Conservation (phyloP, 768 basidiomycete genomes). For the Podaxis carcinomalis region DNA sequence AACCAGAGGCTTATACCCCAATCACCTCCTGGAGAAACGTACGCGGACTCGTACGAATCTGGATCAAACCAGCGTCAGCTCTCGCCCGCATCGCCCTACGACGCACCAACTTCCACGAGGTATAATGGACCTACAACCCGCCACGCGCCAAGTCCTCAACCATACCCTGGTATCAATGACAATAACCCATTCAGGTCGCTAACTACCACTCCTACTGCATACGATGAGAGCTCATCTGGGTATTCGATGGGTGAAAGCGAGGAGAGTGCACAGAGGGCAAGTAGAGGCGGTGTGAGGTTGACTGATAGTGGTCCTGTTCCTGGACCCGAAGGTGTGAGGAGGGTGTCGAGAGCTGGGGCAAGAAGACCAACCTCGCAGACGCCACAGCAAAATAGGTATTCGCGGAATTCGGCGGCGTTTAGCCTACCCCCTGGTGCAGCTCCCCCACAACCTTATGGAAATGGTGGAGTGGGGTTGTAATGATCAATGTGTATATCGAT, state of each 20-base stretch:
- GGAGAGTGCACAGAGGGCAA: constrained; percentile 14
- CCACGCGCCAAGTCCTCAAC: constrained; percentile 22
- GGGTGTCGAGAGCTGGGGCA: constrained; percentile 61
- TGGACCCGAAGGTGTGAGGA: constrained; percentile 69
- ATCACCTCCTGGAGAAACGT: constrained; percentile 27
- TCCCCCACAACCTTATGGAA: constrained; percentile 43
- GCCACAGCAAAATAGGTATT: constrained; percentile 66
- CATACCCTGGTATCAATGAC: constrained; percentile 32
- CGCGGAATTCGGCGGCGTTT: constrained; percentile 49
- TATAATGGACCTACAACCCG: constrained; percentile 18
- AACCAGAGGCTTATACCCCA: constrained; percentile 41
- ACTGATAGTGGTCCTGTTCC: constrained; percentile 84
- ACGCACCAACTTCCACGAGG: constrained; percentile 13
- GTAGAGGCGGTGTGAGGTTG: constrained; percentile 66
- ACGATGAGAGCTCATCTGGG: constrained; percentile 36
- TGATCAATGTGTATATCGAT: constrained; percentile 11
- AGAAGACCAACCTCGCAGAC: constrained; percentile 60
- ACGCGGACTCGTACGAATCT: constrained; percentile 36
- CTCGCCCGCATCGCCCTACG: constrained; percentile 24
- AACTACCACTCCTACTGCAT: constrained; percentile 32
- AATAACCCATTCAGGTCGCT: constrained; percentile 56
- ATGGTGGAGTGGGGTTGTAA: constrained; percentile 9
- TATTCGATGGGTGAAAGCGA: constrained; percentile 25
- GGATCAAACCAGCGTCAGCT: constrained; percentile 25
- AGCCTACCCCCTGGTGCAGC: constrained; percentile 75